These are phyloP conservation scores for Endogone sp. DNA, from an alignment of 192 early-diverging fungal genomes.

Conservation along the genomic window DNA sequence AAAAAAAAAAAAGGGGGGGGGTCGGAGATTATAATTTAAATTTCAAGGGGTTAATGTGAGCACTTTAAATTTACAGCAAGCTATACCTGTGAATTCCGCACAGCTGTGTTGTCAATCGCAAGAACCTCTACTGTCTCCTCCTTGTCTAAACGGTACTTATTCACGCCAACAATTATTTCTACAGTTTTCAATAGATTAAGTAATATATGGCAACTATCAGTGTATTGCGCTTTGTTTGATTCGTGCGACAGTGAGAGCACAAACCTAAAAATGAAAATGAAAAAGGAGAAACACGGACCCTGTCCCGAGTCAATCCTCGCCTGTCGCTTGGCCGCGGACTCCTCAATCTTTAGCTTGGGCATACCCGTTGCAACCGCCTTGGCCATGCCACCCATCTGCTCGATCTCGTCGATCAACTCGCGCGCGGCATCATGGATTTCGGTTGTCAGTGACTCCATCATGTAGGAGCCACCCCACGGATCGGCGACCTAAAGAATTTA, in stretches of 20 bases:
- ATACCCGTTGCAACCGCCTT: conserved; percentile 85
- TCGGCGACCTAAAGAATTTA: conserved; percentile 57
- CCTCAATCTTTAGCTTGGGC: conserved; percentile 88
- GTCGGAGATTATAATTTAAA: too few species aligned
- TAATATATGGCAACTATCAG: neutral
- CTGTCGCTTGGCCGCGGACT: conserved; percentile 83
- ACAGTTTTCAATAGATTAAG: conserved; percentile 8
- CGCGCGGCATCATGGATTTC: conserved; percentile 68
- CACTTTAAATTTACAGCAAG: neutral
- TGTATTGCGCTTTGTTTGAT: neutral
- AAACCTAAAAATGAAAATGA: neutral
- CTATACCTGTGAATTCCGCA: conserved; percentile 49
- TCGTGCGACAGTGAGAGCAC: neutral
- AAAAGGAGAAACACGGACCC: conserved; percentile 33
- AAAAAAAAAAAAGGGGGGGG: neutral
- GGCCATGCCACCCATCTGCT: conserved; percentile 86
- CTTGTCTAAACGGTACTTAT: conserved; percentile 74
- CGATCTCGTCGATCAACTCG: conserved; percentile 73
- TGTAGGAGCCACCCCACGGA: conserved; percentile 89
- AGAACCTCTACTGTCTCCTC: conserved; percentile 68
- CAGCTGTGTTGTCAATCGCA: conserved; percentile 78
- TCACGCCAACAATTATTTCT: conserved; percentile 88
- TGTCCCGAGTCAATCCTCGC: conserved; percentile 86
- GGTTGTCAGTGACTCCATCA: conserved; percentile 90
- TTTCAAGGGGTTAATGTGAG: neutral